Conservation (phyloP, 2,329 filamentous ascomycete species). For the Drechslerella coelobrocha region DNA sequence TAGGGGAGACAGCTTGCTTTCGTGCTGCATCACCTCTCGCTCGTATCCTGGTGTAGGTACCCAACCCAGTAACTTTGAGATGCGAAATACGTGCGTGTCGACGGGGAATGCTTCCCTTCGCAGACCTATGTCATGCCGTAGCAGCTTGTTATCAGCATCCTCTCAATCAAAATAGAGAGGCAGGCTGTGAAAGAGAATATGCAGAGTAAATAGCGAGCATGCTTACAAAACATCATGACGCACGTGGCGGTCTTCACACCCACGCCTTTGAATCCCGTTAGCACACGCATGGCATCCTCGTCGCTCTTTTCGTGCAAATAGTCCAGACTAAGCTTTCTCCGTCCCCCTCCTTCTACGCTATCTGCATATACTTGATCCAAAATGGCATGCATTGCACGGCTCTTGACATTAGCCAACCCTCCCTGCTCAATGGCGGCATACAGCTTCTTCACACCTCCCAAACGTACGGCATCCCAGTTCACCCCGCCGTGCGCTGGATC, state of each 20-base stretch:
- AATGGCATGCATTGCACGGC: constrained; percentile 74
- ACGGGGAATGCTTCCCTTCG: constrained; percentile 63
- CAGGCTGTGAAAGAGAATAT: neutral
- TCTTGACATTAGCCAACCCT: constrained; percentile 74
- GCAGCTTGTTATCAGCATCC: neutral
- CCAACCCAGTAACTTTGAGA: constrained; percentile 64
- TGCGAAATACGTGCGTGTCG: constrained; percentile 64
- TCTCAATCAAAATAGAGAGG: neutral
- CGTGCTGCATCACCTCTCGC: constrained; percentile 22
- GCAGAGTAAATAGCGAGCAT: neutral
- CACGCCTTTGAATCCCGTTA: constrained; percentile 64
- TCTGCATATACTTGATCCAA: constrained; percentile 75
- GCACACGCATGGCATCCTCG: constrained; percentile 63
- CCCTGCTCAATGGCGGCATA: constrained; percentile 72
- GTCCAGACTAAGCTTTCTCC: constrained; percentile 59
- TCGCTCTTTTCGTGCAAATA: constrained; percentile 61
- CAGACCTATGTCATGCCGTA: constrained; percentile 54
- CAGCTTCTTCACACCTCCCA: constrained; percentile 67
- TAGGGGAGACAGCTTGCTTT: constrained; percentile 26
- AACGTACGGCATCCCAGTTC: constrained; percentile 74
- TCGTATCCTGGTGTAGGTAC: constrained; percentile 56
- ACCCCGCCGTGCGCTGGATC: constrained; percentile 67
- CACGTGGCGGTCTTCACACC: constrained; percentile 66
- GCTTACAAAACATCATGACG: constrained; percentile 63
- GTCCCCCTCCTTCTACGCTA: constrained; percentile 61